Evolutionary conservation across 2,329 filamentous ascomycete genomes (phyloP).

Genomic region (Fusarium chuoi): DNA sequence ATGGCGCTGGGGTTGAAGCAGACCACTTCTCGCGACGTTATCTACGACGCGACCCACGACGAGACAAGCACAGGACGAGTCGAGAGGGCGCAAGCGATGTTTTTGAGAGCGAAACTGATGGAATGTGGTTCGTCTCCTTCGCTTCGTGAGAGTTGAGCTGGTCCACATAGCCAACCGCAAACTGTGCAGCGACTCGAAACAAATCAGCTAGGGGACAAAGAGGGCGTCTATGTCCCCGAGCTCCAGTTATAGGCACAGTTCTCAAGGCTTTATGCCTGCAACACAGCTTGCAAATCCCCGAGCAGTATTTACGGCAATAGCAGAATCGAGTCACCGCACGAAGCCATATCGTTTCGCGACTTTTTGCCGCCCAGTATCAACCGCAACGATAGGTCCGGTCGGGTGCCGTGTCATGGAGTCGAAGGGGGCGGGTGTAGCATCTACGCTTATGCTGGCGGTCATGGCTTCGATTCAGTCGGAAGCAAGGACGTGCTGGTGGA

Average conservation of each 20-base stretch:
- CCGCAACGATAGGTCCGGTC: not conserved
- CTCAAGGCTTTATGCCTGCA: not conserved
- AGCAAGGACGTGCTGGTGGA: not conserved
- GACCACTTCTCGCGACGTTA: not conserved
- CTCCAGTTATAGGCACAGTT: accelerated
- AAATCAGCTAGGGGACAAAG: not conserved
- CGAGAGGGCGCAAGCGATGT: not conserved
- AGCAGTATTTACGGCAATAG: not conserved
- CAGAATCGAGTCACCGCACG: not conserved
- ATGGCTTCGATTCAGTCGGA: not conserved
- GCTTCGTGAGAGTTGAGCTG: not conserved
- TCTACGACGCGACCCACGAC: not conserved
- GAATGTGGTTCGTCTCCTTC: not conserved
- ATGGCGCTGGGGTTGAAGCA: not conserved
- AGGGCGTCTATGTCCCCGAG: accelerated
- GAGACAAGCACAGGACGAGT: accelerated
- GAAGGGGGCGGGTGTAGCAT: not conserved
- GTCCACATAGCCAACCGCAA: not conserved
- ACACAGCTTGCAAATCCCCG: not conserved
- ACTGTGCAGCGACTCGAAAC: not conserved
- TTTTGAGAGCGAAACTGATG: accelerated
- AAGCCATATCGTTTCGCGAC: not conserved
- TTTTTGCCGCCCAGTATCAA: not conserved
- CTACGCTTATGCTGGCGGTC: no score
- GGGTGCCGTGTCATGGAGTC: not conserved